Conservation (phyloP, 2,329 filamentous ascomycete species). For the Apiospora malaysiana region DNA sequence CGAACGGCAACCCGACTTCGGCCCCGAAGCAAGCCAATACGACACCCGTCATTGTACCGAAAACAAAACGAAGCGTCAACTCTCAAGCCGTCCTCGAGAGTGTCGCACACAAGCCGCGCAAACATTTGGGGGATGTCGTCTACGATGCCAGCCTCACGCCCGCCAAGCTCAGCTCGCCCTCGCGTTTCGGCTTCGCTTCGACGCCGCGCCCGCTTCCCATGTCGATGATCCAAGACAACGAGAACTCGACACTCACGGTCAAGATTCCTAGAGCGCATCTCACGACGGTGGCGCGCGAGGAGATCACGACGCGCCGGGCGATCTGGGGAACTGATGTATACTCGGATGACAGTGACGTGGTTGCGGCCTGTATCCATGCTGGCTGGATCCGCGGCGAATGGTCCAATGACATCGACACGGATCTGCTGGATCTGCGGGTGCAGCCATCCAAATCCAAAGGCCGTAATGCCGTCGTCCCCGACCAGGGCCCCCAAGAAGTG, state of each 20-base stretch:
- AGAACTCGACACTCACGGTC: conserved; percentile 90
- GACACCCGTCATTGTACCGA: conserved; percentile 54
- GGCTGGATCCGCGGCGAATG: conserved; percentile 93
- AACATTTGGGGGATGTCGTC: conserved; percentile 83
- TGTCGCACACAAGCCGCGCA: conserved; percentile 72
- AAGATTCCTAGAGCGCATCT: conserved; percentile 85
- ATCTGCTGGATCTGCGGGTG: conserved; percentile 64
- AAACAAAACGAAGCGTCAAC: conserved; percentile 69
- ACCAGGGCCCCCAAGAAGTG: conserved; percentile 45
- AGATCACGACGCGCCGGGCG: conserved; percentile 80
- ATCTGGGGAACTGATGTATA: conserved; percentile 96
- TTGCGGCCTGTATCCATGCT: conserved; percentile 90
- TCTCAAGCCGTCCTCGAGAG: conserved; percentile 75
- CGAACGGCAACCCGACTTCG: conserved; percentile 39
- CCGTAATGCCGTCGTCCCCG: conserved; percentile 29
- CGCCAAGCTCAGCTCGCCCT: conserved; percentile 51
- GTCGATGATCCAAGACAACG: conserved; percentile 72
- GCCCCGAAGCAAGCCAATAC: conserved; percentile 37
- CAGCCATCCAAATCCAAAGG: conserved; percentile 43
- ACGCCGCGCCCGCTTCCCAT: conserved; percentile 77
- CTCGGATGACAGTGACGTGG: conserved; percentile 91
- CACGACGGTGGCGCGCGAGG: conserved; percentile 71
- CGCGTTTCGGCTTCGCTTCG: conserved; percentile 53
- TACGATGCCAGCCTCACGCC: conserved; percentile 74
- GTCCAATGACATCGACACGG: conserved; percentile 75